These are phyloP conservation scores for Fusarium paranaense DNA, from an alignment of 2,329 filamentous ascomycete species.

Conservation along the genomic window DNA sequence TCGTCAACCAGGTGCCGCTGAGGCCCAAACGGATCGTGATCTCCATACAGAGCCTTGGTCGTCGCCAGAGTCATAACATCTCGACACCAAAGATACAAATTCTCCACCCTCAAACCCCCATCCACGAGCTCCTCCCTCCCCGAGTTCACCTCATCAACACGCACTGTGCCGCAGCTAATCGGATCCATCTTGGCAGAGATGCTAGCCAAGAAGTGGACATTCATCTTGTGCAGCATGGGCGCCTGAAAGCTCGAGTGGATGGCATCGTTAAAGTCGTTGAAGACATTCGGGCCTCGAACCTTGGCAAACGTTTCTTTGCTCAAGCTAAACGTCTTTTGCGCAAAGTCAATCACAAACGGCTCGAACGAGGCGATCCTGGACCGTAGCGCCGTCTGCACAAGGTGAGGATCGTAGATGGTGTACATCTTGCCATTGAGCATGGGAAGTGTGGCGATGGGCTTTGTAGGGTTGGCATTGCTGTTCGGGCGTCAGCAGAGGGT, in stretches of 20 bases:
- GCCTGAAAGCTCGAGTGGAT: conserved; percentile 49
- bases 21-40: conserved; percentile 54
- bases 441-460: conserved; percentile 57
- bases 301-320: conserved; percentile 46
- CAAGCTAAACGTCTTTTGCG: conserved; percentile 53
- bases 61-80: conserved; percentile 54
- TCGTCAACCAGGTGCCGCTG: conserved; percentile 31
- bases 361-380: conserved; percentile 56
- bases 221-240: conserved; percentile 49
- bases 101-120: conserved; percentile 45
- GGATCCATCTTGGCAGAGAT: conserved; percentile 28
- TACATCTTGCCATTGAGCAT: conserved; percentile 59
- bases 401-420: conserved; percentile 53
- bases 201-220: conserved; percentile 23
- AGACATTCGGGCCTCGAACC: conserved; percentile 16
- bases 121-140: conserved; percentile 22
- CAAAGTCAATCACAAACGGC: conserved; percentile 53
- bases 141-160: neutral
- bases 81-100: conserved; percentile 54
- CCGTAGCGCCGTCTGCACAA: conserved; percentile 54
- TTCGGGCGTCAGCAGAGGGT: neutral
- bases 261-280: conserved; percentile 46
- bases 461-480: conserved; percentile 41
- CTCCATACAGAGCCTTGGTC: conserved; percentile 55
- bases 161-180: conserved; percentile 16